Conservation (phyloP, 2,329 filamentous ascomycete genomes). For the Didymella keratinophila region DNA sequence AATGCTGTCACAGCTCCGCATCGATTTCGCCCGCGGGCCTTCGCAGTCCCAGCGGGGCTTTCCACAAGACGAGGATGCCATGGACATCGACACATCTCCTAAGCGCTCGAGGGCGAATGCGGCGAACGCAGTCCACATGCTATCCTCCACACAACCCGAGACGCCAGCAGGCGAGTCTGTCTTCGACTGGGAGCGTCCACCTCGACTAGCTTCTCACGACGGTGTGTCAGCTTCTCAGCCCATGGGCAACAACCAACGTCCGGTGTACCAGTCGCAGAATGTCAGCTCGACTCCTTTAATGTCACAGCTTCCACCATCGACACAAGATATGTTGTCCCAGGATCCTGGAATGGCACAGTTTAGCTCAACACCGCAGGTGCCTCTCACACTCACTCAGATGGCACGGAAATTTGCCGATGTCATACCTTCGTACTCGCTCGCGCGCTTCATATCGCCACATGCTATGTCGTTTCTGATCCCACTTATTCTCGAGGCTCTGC, state of each 20-base stretch:
- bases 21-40: constrained; percentile 80
- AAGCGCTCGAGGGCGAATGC: constrained; percentile 42
- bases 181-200: constrained; percentile 89
- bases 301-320: constrained; percentile 46
- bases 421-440: constrained; percentile 83
- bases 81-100: constrained; percentile 71
- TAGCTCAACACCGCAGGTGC: constrained; percentile 77
- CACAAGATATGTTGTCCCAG: constrained; percentile 72
- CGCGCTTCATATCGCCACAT: constrained; percentile 89
- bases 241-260: constrained; percentile 47
- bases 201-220: constrained; percentile 51
- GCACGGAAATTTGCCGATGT: constrained; percentile 91
- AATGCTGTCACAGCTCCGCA: constrained; percentile 90
- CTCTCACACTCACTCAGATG: constrained; percentile 85
- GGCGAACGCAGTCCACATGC: constrained; percentile 52
- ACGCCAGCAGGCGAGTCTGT: constrained; percentile 75
- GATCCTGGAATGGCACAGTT: constrained; percentile 89
- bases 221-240: constrained; percentile 49
- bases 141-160: constrained; percentile 88
- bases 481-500: constrained; percentile 80
- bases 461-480: constrained; percentile 78
- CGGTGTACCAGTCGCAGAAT: constrained; percentile 25
- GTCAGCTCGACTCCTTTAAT: constrained; percentile 32
- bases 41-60: constrained; percentile 57
- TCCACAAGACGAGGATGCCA: constrained; percentile 61